Evolutionary conservation across 1,284 basidiomycete genomes (phyloP).

Genomic region (Boletus sp.): DNA sequence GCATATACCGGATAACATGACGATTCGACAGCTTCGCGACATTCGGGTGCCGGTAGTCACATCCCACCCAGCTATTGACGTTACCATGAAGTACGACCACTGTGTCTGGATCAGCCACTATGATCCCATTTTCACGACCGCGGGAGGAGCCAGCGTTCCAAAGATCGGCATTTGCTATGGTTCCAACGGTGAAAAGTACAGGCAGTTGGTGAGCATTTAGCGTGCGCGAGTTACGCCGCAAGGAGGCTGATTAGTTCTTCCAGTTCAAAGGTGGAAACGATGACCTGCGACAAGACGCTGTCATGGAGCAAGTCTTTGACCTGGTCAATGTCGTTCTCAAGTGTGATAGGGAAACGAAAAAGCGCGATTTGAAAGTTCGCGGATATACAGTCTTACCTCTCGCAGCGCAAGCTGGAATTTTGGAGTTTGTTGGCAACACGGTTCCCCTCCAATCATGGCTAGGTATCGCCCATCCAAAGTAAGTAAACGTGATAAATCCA

Average conservation of each 20-base stretch:
- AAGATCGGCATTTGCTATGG: slow-evolving; percentile 79
- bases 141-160: slow-evolving; percentile 81
- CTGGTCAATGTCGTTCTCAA: slow-evolving; percentile 80
- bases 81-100: slow-evolving; percentile 61
- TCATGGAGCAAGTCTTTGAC: slow-evolving; percentile 98
- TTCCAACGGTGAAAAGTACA: slow-evolving; percentile 65
- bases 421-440: slow-evolving; percentile 91
- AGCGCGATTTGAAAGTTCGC: slow-evolving; percentile 71
- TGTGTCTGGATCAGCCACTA: slow-evolving; percentile 69
- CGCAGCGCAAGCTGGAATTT: slow-evolving; percentile 74
- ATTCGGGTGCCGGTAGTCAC: slow-evolving; percentile 83
- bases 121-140: slow-evolving; percentile 54
- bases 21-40: slow-evolving; percentile 48
- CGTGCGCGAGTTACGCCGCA: not conserved
- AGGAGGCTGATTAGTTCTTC: slow-evolving; percentile 2
- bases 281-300: slow-evolving; percentile 93
- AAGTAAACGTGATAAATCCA: slow-evolving; percentile 19
- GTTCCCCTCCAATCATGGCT: slow-evolving; percentile 66
- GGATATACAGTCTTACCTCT: slow-evolving; percentile 90
- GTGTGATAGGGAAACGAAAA: slow-evolving; percentile 71
- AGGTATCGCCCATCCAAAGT: slow-evolving; percentile 57
- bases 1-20: slow-evolving; percentile 40
- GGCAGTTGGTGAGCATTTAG: slow-evolving; percentile 67
- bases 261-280: slow-evolving; percentile 93
- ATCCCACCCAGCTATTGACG: slow-evolving; percentile 66